phyloP scores from a whole-genome alignment of 164 flowering plant genomes.

The Magnolia changhungtana region DNA sequence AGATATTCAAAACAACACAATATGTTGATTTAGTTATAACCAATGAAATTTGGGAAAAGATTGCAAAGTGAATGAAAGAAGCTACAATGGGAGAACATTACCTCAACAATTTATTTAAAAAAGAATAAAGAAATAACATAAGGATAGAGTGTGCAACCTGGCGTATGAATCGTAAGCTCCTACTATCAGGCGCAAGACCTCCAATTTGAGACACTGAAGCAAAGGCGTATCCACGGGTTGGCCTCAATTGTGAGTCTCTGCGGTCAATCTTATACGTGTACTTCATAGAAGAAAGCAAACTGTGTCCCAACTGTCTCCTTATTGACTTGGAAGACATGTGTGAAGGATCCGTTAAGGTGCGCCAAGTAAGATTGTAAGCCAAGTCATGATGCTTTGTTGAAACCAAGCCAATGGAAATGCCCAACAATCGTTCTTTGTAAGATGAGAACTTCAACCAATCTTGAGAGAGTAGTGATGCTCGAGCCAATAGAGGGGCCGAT shows the following conservation, averaged over 20 bases:
- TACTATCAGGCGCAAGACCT: slow-evolving; percentile 78
- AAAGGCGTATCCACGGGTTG: slow-evolving; percentile 80
- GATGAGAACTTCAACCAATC: slow-evolving; percentile 92
- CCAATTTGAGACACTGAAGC: slow-evolving; percentile 65
- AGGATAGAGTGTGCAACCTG: slow-evolving; percentile 49
- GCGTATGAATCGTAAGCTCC: slow-evolving; percentile 72
- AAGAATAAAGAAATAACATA: neutral
- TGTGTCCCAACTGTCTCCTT: slow-evolving; percentile 90
- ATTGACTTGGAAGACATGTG: slow-evolving; percentile 65
- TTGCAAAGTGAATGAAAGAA: neutral
- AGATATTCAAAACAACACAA: neutral
- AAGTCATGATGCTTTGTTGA: slow-evolving; percentile 67
- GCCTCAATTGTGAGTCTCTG: slow-evolving; percentile 76
- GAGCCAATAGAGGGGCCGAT: slow-evolving; percentile 56
- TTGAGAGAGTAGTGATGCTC: slow-evolving; percentile 69
- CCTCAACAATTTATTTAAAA: neutral
- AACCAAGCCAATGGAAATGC: slow-evolving; percentile 71
- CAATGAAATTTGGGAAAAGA: neutral
- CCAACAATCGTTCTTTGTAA: slow-evolving; percentile 70
- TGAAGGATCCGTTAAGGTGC: slow-evolving; percentile 80
- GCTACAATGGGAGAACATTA: neutral
- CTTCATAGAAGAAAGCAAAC: slow-evolving; percentile 67
- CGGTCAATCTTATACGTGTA: slow-evolving; percentile 71
- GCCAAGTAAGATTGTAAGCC: slow-evolving; percentile 78
- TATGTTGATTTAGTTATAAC: neutral